A percentile compares a stretch with the other conserved stretches of the same genome.
These are phyloP conservation scores for Pelargonium fulgidum DNA, from an alignment of 441 rosid species.

Conservation along the genomic window DNA sequence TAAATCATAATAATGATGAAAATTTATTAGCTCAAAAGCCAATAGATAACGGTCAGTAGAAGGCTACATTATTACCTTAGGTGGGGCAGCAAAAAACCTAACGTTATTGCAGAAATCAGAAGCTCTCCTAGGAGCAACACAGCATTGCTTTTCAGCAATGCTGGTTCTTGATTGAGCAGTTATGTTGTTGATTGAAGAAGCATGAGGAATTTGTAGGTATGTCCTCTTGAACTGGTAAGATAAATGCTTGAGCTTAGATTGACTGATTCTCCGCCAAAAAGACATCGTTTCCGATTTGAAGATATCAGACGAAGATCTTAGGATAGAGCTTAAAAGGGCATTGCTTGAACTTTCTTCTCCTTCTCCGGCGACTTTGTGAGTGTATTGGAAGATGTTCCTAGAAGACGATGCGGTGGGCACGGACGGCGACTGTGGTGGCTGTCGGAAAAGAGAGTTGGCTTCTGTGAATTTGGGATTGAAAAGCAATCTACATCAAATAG, in stretches of 20 bases:
- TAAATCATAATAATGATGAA: too few relatives aligned
- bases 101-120: conserved; percentile 26
- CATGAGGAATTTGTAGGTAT: conserved; percentile 26
- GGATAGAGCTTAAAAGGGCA: neutral
- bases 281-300: conserved; percentile 28
- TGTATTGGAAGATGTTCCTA: too few relatives aligned
- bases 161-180: conserved; percentile 21
- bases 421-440: too few relatives aligned
- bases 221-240: conserved; percentile 33
- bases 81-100: conserved; percentile 45
- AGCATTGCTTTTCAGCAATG: conserved; percentile 24
- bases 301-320: neutral
- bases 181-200: conserved; percentile 16
- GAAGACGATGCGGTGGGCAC: too few relatives aligned
- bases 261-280: conserved; percentile 42
- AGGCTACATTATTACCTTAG: conserved; percentile 31
- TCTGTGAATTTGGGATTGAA: too few relatives aligned
- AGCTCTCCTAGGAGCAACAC: conserved; percentile 22
- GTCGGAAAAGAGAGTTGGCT: too few relatives aligned
- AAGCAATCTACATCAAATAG: too few relatives aligned
- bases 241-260: conserved; percentile 37
- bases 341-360: too few relatives aligned
- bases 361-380: too few relatives aligned
- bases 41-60: conserved; percentile 3
- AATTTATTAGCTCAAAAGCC: neutral